phyloP scores from a whole-genome alignment of 371 early-diverging fungal species.

The Mortierella sp. region DNA sequence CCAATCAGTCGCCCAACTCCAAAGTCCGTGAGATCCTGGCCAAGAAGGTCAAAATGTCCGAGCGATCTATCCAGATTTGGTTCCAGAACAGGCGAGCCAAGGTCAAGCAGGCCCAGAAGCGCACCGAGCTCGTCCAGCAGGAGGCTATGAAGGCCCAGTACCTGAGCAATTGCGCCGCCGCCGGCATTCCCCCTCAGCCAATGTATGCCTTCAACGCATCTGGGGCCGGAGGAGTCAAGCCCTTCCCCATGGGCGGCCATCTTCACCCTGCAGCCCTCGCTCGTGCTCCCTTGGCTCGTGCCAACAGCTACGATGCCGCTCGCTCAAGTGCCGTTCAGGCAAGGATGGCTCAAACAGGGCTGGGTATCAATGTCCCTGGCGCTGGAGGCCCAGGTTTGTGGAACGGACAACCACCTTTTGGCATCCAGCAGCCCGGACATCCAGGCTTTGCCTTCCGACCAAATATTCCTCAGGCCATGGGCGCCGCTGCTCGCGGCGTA shows the following conservation, averaged over 20 bases:
- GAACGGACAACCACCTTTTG: conserved; percentile 38
- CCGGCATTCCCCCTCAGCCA: conserved; percentile 50
- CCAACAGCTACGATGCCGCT: conserved; percentile 45
- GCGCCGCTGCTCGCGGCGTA: conserved; percentile 43
- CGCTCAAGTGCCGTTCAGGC: conserved; percentile 40
- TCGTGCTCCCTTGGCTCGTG: conserved; percentile 48
- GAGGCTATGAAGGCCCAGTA: conserved; percentile 62
- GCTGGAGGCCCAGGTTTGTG: conserved; percentile 42
- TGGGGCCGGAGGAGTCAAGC: conserved; percentile 26
- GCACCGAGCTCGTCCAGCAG: conserved; percentile 68
- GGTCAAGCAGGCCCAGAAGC: conserved; percentile 79
- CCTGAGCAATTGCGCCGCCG: conserved; percentile 45
- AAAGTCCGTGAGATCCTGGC: conserved; percentile 91
- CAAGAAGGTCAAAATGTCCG: conserved; percentile 91
- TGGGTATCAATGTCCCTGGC: conserved; percentile 55
- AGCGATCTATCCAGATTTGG: conserved; percentile 98
- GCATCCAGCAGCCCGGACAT: conserved; percentile 41
- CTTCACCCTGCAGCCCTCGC: conserved; percentile 45
- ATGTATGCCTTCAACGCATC: conserved; percentile 33
- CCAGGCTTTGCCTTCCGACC: conserved; percentile 54
- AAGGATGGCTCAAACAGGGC: conserved; percentile 47
- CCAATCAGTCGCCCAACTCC: conserved; percentile 79
- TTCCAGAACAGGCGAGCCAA: conserved; percentile 99
- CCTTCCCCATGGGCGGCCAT: conserved; percentile 46
- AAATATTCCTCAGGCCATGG: conserved; percentile 43